Evolutionary conservation across 73 alveolate genomes (phyloP).

Genomic region (Paramecium caudatum): DNA sequence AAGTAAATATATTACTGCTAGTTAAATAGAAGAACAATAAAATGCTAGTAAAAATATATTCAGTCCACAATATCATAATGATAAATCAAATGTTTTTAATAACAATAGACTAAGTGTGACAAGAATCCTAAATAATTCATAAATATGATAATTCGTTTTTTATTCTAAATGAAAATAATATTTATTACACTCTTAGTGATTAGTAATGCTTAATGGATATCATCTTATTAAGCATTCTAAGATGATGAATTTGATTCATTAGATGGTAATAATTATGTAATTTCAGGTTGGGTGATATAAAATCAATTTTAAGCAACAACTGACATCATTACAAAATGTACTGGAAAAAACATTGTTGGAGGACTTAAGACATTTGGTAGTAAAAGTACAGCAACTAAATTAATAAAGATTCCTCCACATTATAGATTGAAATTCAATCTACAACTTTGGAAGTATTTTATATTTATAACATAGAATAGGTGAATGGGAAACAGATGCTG

Average conservation of each 20-base stretch:
- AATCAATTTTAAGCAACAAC: constrained; percentile 64
- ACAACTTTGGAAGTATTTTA: constrained; percentile 37
- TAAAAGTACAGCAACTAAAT: constrained; percentile 10
- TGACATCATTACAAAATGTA: constrained; percentile 54
- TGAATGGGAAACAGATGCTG: constrained; percentile 4
- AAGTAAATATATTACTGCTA: constrained; percentile 31
- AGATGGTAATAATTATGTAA: constrained; percentile 3
- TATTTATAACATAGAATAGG: neutral
- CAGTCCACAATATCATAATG: constrained; percentile 49
- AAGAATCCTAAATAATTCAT: constrained; percentile 63
- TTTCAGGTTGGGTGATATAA: constrained; percentile 52
- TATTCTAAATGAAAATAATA: neutral
- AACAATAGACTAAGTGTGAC: constrained; percentile 65
- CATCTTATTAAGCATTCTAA: neutral
- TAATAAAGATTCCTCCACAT: constrained; percentile 60
- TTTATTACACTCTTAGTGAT: neutral
- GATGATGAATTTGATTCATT: constrained; percentile 30
- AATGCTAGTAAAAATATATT: constrained; percentile 16
- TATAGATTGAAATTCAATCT: constrained; percentile 38
- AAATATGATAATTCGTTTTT: constrained; percentile 49
- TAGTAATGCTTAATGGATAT: neutral
- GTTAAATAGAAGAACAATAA: constrained; percentile 41
- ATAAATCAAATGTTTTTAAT: constrained; percentile 50
- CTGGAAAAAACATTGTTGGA: constrained; percentile 44
- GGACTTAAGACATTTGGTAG: constrained; percentile 53